These are phyloP conservation scores for Xylariomycetidae sp. DNA, from an alignment of 2,329 filamentous ascomycete genomes.

Conservation along the genomic window DNA sequence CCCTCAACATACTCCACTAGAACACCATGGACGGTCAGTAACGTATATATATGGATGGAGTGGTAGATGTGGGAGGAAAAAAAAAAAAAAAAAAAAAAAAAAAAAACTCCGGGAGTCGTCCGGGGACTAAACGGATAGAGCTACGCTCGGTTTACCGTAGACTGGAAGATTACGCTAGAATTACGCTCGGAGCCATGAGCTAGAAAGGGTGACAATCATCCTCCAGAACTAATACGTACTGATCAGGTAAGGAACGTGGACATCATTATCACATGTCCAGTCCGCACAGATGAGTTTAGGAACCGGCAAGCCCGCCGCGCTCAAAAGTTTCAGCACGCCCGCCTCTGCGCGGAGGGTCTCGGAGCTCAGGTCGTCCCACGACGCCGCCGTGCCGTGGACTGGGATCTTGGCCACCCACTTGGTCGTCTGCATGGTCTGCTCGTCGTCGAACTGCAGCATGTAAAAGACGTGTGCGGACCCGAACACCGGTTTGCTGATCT, in stretches of 20 bases:
- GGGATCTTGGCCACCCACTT: constrained; percentile 24
- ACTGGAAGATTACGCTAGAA: too few relatives aligned
- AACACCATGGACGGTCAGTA: too few relatives aligned
- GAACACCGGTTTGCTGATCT: constrained; percentile 12
- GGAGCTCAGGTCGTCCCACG: constrained; percentile 12
- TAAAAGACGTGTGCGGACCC: constrained; percentile 20
- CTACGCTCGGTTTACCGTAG: background rate
- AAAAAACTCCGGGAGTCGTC: background rate
- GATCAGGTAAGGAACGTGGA: too few relatives aligned
- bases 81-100: constrained; percentile 1
- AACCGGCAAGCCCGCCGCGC: too few relatives aligned
- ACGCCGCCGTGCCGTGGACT: constrained; percentile 14
- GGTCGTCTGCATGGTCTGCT: background rate
- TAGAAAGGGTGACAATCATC: too few relatives aligned
- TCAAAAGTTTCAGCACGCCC: too few relatives aligned
- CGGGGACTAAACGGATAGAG: background rate
- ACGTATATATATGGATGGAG: constrained; percentile 1
- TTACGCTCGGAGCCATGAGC: too few relatives aligned
- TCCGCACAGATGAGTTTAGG: too few relatives aligned
- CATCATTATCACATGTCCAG: too few relatives aligned
- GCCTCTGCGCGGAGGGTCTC: constrained; percentile 18
- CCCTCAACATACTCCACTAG: too few relatives aligned
- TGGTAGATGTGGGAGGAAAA: constrained; percentile 1
- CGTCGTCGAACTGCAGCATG: constrained; percentile 11
- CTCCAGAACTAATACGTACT: too few relatives aligned